Evolutionary conservation across 2,329 filamentous ascomycete genomes (phyloP).

Genomic region (Alternaria gansuensis): DNA sequence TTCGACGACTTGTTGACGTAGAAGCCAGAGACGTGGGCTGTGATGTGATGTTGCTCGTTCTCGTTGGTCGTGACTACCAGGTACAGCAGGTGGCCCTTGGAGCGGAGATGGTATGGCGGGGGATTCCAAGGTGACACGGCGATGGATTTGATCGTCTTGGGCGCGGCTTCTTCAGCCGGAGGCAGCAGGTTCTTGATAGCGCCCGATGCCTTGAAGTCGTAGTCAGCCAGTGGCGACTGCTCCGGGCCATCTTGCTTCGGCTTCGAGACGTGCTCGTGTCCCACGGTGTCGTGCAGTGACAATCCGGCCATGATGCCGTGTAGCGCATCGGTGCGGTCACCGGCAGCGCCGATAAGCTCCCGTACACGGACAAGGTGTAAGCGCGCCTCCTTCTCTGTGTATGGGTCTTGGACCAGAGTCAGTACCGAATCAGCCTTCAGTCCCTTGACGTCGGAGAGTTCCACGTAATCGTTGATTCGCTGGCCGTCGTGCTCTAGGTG

Average conservation of each 20-base stretch:
- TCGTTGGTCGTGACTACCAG: slow-evolving; percentile 89
- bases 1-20: slow-evolving; percentile 97
- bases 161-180: slow-evolving; percentile 68
- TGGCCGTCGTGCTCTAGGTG: slow-evolving; percentile 90
- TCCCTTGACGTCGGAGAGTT: slow-evolving; percentile 86
- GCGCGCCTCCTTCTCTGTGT: slow-evolving; percentile 97
- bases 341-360: slow-evolving; percentile 91
- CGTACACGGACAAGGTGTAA: slow-evolving; percentile 91
- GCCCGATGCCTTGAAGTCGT: slow-evolving; percentile 77
- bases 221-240: slow-evolving; percentile 66
- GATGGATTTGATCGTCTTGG: slow-evolving; percentile 90
- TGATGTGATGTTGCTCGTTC: slow-evolving; percentile 93
- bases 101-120: slow-evolving; percentile 87
- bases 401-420: slow-evolving; percentile 87
- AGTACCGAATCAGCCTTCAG: slow-evolving; percentile 81
- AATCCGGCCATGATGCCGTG: slow-evolving; percentile 85
- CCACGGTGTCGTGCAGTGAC: slow-evolving; percentile 85
- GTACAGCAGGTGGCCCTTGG: slow-evolving; percentile 92
- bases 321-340: slow-evolving; percentile 84
- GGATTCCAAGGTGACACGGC: slow-evolving; percentile 96
- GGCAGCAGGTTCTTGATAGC: slow-evolving; percentile 77
- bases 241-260: slow-evolving; percentile 45
- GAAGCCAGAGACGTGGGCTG: slow-evolving; percentile 92
- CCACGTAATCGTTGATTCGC: slow-evolving; percentile 93
- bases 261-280: slow-evolving; percentile 51